phyloP scores from a whole-genome alignment of 805 yeast species.

The Pachysolen tannophilus region DNA sequence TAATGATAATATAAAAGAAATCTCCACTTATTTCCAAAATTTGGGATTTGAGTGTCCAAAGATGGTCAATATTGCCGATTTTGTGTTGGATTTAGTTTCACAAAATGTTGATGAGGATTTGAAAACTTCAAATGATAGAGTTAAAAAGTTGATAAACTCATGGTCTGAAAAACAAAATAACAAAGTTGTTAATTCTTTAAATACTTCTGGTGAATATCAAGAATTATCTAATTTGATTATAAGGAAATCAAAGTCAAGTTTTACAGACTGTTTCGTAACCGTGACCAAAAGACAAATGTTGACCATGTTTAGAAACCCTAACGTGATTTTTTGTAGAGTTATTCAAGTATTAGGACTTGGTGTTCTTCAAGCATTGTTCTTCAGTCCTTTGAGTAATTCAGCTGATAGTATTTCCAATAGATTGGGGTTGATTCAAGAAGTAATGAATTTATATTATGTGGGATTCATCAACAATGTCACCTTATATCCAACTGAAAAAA shows the following conservation, averaged over 20 bases:
- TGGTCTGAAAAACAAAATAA: neutral
- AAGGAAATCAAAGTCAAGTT: constrained; percentile 1
- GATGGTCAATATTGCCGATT: constrained; percentile 67
- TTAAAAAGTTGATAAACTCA: neutral
- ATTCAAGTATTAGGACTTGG: constrained; percentile 60
- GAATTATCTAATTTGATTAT: neutral
- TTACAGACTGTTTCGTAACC: constrained; percentile 1
- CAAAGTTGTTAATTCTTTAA: neutral
- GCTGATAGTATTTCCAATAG: constrained; percentile 53
- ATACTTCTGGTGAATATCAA: neutral
- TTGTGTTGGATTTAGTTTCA: constrained; percentile 62
- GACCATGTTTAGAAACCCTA: constrained; percentile 42
- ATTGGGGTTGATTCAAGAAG: constrained; percentile 57
- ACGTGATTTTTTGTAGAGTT: constrained; percentile 55
- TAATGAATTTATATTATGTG: constrained; percentile 54
- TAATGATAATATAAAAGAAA: constrained; percentile 42
- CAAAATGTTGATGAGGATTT: constrained; percentile 22
- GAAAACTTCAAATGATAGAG: neutral
- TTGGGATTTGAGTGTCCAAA: constrained; percentile 52
- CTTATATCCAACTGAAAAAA: constrained; percentile 56
- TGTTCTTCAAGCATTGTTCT: constrained; percentile 58
- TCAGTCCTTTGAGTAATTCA: constrained; percentile 46
- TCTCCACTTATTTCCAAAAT: constrained; percentile 38
- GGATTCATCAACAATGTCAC: constrained; percentile 67
- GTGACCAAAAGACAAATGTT: constrained; percentile 30